phyloP scores from a whole-genome alignment of 1,284 basidiomycete species.

The Boletellus deceptivus region DNA sequence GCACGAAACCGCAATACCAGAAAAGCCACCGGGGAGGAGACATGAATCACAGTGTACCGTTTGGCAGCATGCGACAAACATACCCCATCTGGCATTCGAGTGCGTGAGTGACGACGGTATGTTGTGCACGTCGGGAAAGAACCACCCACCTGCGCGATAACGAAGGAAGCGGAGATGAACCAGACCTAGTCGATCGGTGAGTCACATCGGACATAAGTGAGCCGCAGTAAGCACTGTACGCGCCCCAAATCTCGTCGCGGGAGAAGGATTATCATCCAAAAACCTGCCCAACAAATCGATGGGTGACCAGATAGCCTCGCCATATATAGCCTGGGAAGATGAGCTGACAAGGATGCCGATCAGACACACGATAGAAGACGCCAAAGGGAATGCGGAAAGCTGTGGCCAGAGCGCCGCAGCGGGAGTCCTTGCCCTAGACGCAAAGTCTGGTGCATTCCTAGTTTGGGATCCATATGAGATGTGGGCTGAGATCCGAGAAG shows the following conservation, averaged over 20 bases:
- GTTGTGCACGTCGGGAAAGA: conserved; percentile 17
- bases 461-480: conserved; percentile 17
- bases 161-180: conserved; percentile 77
- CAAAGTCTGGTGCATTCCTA: conserved; percentile 78
- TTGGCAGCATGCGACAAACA: conserved; percentile 8
- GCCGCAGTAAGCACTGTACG: conserved; percentile 13
- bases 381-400: conserved; percentile 69
- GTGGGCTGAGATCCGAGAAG: conserved; percentile 4
- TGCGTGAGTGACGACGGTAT: conserved; percentile 8
- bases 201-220: conserved; percentile 1
- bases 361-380: conserved; percentile 78
- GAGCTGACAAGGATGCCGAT: conserved; percentile 84
- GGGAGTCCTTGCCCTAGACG: conserved; percentile 68
- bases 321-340: conserved; percentile 75
- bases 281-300: conserved; percentile 71
- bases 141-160: conserved; percentile 60
- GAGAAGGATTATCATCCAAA: conserved; percentile 62
- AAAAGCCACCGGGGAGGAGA: neutral
- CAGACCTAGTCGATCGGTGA: conserved; percentile 43
- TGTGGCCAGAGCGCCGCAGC: conserved; percentile 72
- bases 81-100: conserved; percentile 28
- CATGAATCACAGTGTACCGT: conserved; percentile 24
- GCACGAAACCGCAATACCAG: conserved; percentile 5
- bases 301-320: conserved; percentile 78
- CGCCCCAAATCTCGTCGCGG: conserved; percentile 65